Evolutionary conservation across 495 filamentous ascomycete species (phyloP).

Genomic region (Aspergillus mulundensis): DNA sequence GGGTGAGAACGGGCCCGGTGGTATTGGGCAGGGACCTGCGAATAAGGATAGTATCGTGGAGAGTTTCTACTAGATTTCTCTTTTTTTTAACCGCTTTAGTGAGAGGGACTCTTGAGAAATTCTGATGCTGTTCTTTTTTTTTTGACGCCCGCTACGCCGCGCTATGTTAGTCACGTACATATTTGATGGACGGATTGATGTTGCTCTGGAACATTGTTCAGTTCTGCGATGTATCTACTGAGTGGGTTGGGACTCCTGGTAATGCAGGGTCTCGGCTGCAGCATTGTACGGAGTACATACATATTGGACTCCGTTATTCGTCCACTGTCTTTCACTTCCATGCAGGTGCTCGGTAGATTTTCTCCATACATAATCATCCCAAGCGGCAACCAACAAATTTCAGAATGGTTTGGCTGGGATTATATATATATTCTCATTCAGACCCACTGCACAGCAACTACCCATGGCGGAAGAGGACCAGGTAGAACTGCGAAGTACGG

Average conservation of each 20-base stretch:
- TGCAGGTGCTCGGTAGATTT: background rate
- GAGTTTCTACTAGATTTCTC: slow-evolving; percentile 75
- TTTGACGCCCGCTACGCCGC: too few relatives aligned
- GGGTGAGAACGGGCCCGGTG: slow-evolving; percentile 61
- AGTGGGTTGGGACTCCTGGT: too few relatives aligned
- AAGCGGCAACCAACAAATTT: too few relatives aligned
- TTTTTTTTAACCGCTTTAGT: background rate
- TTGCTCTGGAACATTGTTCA: too few relatives aligned
- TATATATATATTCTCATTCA: too few relatives aligned
- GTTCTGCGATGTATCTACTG: background rate
- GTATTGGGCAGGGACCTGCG: slow-evolving; percentile 62
- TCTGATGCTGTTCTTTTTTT: background rate
- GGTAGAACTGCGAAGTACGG: too few relatives aligned
- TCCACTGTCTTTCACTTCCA: background rate
- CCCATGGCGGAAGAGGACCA: too few relatives aligned
- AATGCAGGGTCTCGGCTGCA: background rate
- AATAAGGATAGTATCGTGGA: slow-evolving; percentile 98
- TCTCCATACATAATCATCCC: too few relatives aligned
- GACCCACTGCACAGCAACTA: too few relatives aligned
- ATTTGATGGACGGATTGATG: background rate
- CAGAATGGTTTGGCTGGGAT: too few relatives aligned
- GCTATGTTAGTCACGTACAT: background rate
- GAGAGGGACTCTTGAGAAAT: background rate
- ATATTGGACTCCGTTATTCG: background rate
- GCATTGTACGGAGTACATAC: background rate